phyloP scores from a whole-genome alignment of 2,329 filamentous ascomycete species.

The Myriosclerotinia duriaeana region DNA sequence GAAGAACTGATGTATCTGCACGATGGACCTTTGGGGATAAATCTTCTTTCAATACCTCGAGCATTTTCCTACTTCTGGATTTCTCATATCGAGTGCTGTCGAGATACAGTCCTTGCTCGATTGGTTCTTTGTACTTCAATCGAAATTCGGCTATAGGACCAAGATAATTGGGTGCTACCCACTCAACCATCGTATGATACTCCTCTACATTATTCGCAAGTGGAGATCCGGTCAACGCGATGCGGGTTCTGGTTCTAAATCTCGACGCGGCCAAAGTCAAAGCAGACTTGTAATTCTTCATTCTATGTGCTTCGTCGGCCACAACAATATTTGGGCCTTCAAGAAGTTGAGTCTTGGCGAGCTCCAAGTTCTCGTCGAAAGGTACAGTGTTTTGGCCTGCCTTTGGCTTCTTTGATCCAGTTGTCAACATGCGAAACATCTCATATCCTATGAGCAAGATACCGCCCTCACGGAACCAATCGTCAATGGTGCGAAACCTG shows the following conservation, averaged over 20 bases:
- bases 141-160: constrained; percentile 68
- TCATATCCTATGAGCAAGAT: constrained; percentile 75
- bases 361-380: background rate
- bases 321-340: constrained; percentile 69
- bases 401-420: constrained; percentile 42
- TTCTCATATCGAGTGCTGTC: constrained; percentile 60
- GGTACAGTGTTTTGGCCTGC: constrained; percentile 15
- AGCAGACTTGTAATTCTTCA: constrained; percentile 65
- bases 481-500: constrained; percentile 49
- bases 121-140: constrained; percentile 68
- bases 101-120: constrained; percentile 66
- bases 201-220: constrained; percentile 81
- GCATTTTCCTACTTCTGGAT: constrained; percentile 61
- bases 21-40: constrained; percentile 78
- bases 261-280: constrained; percentile 54
- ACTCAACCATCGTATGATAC: constrained; percentile 84
- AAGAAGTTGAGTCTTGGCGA: constrained; percentile 48
- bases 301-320: constrained; percentile 78
- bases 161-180: constrained; percentile 78
- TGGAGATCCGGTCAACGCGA: constrained; percentile 85
- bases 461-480: constrained; percentile 67
- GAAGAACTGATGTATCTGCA: constrained; percentile 66
- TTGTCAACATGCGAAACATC: constrained; percentile 56
- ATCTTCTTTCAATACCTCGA: constrained; percentile 68
- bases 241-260: constrained; percentile 68